Evolutionary conservation across 2,329 filamentous ascomycete species (phyloP).

Genomic region (Xylaria multiplex): DNA sequence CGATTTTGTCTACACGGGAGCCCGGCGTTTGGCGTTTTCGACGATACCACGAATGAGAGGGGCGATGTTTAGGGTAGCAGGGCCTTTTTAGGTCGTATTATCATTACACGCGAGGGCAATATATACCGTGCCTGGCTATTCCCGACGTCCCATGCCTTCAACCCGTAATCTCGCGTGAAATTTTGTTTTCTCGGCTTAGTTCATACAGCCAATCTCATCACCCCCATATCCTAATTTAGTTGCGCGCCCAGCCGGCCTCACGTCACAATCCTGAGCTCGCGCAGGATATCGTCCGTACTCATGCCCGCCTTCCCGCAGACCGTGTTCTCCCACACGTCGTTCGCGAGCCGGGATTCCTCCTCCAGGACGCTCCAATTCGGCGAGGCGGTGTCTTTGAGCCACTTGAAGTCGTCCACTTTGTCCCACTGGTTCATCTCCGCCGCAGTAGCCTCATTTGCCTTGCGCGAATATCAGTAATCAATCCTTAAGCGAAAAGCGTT

Average conservation of each 20-base stretch:
- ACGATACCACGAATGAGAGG: conserved; percentile 26
- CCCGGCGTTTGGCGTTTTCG: conserved; percentile 6
- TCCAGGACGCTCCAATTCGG: conserved; percentile 85
- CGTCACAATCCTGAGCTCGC: conserved; percentile 40
- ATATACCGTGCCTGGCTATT: background rate
- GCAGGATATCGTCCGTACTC: conserved; percentile 73
- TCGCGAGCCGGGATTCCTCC: conserved; percentile 66
- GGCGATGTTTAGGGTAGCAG: background rate
- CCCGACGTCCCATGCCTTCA: background rate
- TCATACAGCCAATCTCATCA: background rate
- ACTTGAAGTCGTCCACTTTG: conserved; percentile 96
- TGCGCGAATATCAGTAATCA: conserved; percentile 40
- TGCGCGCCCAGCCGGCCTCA: background rate
- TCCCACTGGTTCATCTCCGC: conserved; percentile 77
- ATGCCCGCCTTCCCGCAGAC: conserved; percentile 71
- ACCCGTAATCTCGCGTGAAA: background rate
- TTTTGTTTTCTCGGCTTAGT: background rate
- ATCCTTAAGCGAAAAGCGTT: background rate
- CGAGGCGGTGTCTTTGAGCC: conserved; percentile 86
- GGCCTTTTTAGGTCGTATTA: conserved; percentile 2
- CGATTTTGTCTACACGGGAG: background rate
- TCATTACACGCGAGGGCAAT: background rate
- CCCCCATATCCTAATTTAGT: background rate
- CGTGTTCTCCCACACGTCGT: conserved; percentile 74
- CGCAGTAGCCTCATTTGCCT: conserved; percentile 46